Evolutionary conservation across 129 eudicot species (phyloP), one percentile per base, ranked within the genome.

Genomic region (Scalesia atractyloides): DNA sequence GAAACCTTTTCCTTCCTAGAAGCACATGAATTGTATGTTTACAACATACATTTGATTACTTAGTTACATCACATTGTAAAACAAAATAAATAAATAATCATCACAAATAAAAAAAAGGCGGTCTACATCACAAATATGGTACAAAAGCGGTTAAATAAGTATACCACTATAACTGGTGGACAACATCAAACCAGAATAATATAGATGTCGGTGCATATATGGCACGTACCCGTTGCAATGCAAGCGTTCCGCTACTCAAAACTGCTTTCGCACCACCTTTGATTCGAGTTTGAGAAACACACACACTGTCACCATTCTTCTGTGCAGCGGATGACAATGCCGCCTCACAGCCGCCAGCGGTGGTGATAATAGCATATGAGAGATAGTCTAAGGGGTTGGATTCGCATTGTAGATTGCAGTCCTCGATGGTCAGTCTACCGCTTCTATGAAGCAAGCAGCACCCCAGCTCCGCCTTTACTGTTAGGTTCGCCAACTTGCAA

Each of bases 371-470:
- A 24, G 98, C 95, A 70, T 86, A 82, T 3, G 98, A 94, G 50
- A 94, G 97, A 75, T 87, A 84, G 82, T 94, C 98, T 56, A 94
- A 73, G 16, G 98, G 98, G 51, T 90, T 74, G 7, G 96, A 78
- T 73, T 94, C 98, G 12, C 98, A 94, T 69, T 88, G 98, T 19
- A 94, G 97, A 73, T 90, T 81, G 73, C 98, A 94, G 30, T 83
- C 88, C 64, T 94, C 96, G 41, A 94, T 86, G 2, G 84, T 87
- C 44, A 94, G 85, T 86, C 89, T 87, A 60, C 98, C 98, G 5
- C 97, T 90, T 79, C 98, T 82, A 37, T 94, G 98, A 58, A 94
- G 96, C 78, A 94, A 83, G 82, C 98, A 94, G 83, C 98, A 94
- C 17, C 98, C 98, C 4, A 94, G 80, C 84, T 90, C 98, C 4